Percentiles rank a stretch among this genome's conserved stretches.
Evolutionary conservation across 2,329 filamentous ascomycete genomes (phyloP).

Genomic region (Diaporthe eres): DNA sequence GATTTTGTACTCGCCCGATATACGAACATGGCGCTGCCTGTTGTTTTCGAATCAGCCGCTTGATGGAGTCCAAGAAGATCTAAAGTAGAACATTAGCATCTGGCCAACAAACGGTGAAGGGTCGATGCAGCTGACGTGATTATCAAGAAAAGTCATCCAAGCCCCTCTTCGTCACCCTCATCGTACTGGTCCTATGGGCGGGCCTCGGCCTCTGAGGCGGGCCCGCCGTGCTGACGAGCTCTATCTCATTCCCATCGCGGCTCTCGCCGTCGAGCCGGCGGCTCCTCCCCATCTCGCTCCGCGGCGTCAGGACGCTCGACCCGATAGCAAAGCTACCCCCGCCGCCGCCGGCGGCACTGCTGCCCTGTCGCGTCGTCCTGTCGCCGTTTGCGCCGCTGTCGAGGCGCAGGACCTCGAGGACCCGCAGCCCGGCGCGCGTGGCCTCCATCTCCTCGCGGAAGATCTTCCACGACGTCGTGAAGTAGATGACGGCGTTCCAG

Average conservation of each 20-base stretch:
- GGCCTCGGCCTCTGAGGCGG: conserved; percentile 21
- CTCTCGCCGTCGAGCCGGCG: conserved; percentile 37
- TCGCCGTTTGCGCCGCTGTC: conserved; percentile 5
- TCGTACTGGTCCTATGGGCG: conserved; percentile 32
- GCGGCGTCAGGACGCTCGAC: conserved; percentile 27
- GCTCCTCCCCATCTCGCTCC: conserved; percentile 40
- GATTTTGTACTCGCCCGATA: background rate
- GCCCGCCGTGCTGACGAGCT: conserved; percentile 33
- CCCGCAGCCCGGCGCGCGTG: background rate
- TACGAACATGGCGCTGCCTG: background rate
- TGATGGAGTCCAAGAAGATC: background rate
- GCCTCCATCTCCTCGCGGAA: conserved; percentile 47
- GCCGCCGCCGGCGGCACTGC: background rate
- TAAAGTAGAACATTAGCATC: background rate
- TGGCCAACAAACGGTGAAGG: background rate
- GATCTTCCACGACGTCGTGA: conserved; percentile 70
- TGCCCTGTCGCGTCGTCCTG: conserved; percentile 8
- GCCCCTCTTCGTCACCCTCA: conserved; percentile 34
- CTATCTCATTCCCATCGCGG: conserved; percentile 28
- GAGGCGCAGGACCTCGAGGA: conserved; percentile 25
- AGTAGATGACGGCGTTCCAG: conserved; percentile 86
- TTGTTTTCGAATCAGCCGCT: background rate
- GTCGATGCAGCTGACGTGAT: background rate
- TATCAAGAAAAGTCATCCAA: conserved; percentile 32
- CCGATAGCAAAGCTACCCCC: conserved; percentile 37